phyloP scores from a whole-genome alignment of 1,284 basidiomycete genomes.

The Ustilago cynodontis region DNA sequence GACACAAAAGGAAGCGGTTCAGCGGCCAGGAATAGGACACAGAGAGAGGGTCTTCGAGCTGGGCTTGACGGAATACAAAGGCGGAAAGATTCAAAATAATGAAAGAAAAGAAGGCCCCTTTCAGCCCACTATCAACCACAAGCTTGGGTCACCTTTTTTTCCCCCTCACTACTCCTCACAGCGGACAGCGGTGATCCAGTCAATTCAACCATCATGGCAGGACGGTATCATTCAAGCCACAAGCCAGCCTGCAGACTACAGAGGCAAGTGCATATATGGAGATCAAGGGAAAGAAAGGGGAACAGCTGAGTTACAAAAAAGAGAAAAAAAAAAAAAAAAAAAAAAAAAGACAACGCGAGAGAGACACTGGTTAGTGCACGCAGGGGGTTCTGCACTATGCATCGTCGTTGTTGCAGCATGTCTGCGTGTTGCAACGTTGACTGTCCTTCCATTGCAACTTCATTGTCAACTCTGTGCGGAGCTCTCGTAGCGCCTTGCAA shows the following conservation, averaged over 20 bases:
- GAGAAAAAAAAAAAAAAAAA: neutral
- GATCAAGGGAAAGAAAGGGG: neutral
- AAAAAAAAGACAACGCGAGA: neutral
- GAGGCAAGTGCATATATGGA: neutral
- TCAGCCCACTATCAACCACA: conserved; percentile 1
- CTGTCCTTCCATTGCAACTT: neutral
- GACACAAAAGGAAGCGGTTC: no score
- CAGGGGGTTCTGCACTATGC: conserved; percentile 13
- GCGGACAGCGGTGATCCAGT: neutral
- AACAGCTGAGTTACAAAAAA: neutral
- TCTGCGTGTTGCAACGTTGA: no score
- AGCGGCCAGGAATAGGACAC: neutral
- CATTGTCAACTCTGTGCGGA: neutral
- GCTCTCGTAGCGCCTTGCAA: neutral
- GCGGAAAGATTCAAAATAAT: neutral
- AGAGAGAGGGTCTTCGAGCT: neutral
- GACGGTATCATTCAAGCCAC: no score
- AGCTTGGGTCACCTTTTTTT: neutral
- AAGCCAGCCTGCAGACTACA: neutral
- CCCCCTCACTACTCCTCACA: neutral
- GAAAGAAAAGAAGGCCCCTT: neutral
- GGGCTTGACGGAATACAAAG: neutral
- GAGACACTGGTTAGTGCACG: conserved; percentile 5
- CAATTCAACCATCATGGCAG: no score
- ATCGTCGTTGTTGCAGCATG: neutral